phyloP scores from a whole-genome alignment of 495 filamentous ascomycete species.

The Talaromyces liani region DNA sequence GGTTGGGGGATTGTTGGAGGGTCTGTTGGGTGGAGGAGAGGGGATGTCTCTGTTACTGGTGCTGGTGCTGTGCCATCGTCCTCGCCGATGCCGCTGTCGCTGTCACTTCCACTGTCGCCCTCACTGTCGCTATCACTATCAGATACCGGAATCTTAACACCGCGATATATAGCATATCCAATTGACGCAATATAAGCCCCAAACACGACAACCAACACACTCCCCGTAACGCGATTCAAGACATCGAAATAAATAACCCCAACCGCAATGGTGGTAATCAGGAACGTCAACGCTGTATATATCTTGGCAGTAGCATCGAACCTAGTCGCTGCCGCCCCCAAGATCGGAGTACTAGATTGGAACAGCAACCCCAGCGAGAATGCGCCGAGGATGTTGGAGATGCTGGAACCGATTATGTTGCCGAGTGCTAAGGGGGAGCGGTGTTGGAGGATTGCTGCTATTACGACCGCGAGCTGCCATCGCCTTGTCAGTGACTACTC shows the following conservation, averaged over 20 bases:
- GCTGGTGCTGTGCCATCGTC: slow-evolving; percentile 8
- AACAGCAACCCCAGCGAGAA: slow-evolving; percentile 47
- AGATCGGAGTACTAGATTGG: slow-evolving; percentile 13
- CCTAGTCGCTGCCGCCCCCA: neutral
- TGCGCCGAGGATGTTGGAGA: slow-evolving; percentile 50
- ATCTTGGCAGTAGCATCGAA: slow-evolving; percentile 43
- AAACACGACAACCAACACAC: slow-evolving; percentile 34
- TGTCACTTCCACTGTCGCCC: slow-evolving; percentile 22
- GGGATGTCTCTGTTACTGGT: slow-evolving; percentile 11
- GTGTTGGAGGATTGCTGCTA: slow-evolving; percentile 36
- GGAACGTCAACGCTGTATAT: slow-evolving; percentile 33
- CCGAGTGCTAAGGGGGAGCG: slow-evolving; percentile 45
- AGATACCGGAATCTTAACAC: slow-evolving; percentile 30
- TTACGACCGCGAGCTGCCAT: slow-evolving; percentile 44
- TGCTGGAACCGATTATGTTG: slow-evolving; percentile 47
- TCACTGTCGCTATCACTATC: slow-evolving; percentile 18
- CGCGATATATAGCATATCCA: slow-evolving; percentile 35
- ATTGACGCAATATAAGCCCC: slow-evolving; percentile 41
- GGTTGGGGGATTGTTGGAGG: neutral
- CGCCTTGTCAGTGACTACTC: slow-evolving; percentile 3
- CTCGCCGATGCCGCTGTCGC: slow-evolving; percentile 2
- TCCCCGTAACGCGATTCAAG: slow-evolving; percentile 25
- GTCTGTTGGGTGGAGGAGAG: slow-evolving; percentile 8
- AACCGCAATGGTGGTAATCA: slow-evolving; percentile 30
- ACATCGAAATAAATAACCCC: slow-evolving; percentile 21